Evolutionary conservation across 768 basidiomycete species (phyloP).

Genomic region (Boletus vinaceobasis): DNA sequence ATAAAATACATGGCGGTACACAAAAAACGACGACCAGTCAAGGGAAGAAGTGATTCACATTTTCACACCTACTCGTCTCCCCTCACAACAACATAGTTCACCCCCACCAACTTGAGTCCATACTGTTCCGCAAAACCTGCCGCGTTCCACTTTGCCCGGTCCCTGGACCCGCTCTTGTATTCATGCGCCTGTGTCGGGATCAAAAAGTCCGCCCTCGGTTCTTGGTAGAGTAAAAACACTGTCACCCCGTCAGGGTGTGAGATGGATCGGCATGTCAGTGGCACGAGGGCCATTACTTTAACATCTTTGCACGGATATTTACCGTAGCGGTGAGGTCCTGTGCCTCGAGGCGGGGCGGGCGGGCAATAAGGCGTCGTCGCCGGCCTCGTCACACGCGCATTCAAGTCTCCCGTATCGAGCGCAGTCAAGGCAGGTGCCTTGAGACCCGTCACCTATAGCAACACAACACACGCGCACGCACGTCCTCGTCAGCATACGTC

Average conservation of each 20-base stretch:
- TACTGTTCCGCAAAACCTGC: slow-evolving; percentile 48
- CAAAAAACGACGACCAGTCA: neutral
- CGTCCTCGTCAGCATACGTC: neutral
- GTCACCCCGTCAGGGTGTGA: neutral
- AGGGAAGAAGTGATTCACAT: neutral
- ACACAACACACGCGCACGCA: neutral
- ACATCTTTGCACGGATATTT: neutral
- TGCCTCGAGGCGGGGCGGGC: slow-evolving; percentile 52
- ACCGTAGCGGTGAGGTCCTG: slow-evolving; percentile 60
- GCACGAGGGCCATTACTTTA: neutral
- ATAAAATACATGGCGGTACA: neutral
- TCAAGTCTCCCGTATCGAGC: slow-evolving; percentile 32
- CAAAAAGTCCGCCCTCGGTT: slow-evolving; percentile 41
- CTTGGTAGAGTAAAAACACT: slow-evolving; percentile 62
- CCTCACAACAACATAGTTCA: slow-evolving; percentile 50
- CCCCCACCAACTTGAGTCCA: slow-evolving; percentile 55
- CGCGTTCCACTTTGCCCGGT: slow-evolving; percentile 55
- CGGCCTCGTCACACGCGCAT: slow-evolving; percentile 41
- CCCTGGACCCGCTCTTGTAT: slow-evolving; percentile 39
- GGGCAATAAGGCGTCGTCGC: slow-evolving; percentile 55
- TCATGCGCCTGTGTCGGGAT: slow-evolving; percentile 48
- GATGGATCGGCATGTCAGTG: neutral
- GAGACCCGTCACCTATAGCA: slow-evolving; percentile 36
- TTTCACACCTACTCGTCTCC: slow-evolving; percentile 13
- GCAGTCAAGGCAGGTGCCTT: slow-evolving; percentile 32